phyloP scores from a whole-genome alignment of 2,329 filamentous ascomycete species.

The Cytospora piceicola region DNA sequence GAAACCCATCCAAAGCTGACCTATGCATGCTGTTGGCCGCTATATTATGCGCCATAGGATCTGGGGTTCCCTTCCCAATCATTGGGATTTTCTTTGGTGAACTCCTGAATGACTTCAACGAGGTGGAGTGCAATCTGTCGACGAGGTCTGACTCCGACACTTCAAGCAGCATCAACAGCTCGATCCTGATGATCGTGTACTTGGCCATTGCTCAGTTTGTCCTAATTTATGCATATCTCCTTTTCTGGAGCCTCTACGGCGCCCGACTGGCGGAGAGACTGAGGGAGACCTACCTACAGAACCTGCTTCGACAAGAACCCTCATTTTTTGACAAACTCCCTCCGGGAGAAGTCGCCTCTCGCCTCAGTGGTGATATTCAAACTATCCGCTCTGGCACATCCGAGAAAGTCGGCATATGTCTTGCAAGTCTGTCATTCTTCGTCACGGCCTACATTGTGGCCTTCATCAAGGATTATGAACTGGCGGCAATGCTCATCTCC shows the following conservation, averaged over 20 bases:
- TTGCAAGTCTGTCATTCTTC: conserved; percentile 68
- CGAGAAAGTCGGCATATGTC: conserved; percentile 71
- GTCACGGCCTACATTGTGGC: conserved; percentile 69
- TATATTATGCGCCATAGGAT: conserved; percentile 39
- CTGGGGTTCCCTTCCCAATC: conserved; percentile 59
- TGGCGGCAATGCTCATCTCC: conserved; percentile 68
- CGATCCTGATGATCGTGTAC: conserved; percentile 57
- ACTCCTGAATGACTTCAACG: conserved; percentile 56
- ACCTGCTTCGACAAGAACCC: conserved; percentile 64
- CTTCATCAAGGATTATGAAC: conserved; percentile 64
- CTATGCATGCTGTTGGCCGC: conserved; percentile 29
- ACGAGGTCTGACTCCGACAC: conserved; percentile 27
- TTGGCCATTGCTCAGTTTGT: conserved; percentile 67
- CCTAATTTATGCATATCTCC: conserved; percentile 66
- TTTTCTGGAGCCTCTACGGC: conserved; percentile 67
- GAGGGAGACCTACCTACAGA: conserved; percentile 63
- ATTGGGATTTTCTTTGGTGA: conserved; percentile 60
- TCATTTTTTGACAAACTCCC: conserved; percentile 67
- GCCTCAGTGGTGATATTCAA: conserved; percentile 69
- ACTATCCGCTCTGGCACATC: conserved; percentile 70
- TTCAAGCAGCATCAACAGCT: conserved; percentile 34
- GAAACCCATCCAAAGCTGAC: conserved; percentile 29
- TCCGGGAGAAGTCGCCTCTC: conserved; percentile 65
- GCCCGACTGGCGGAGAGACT: conserved; percentile 66
- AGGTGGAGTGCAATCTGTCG: conserved; percentile 45